Evolutionary conservation across 495 filamentous ascomycete genomes (phyloP).

Genomic region (Xylaria nigripes): DNA sequence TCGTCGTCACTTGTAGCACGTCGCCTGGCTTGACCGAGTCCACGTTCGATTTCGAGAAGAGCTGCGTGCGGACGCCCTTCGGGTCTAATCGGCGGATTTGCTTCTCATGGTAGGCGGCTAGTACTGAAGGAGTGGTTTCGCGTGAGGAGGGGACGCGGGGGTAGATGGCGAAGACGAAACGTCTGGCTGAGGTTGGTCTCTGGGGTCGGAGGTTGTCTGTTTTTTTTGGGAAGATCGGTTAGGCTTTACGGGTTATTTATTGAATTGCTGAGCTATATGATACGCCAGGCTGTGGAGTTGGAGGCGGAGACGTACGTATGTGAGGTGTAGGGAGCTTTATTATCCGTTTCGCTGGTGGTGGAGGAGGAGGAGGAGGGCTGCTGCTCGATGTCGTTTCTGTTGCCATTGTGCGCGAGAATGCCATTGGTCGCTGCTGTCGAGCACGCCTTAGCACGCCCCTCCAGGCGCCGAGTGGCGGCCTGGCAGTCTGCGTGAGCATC

Average conservation of each 20-base stretch:
- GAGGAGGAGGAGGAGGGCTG: constrained; percentile 13
- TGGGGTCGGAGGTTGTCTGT: constrained; percentile 20
- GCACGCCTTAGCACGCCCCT: constrained; percentile 47
- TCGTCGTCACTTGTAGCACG: constrained; percentile 78
- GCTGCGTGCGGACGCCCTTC: constrained; percentile 65
- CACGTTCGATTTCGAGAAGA: constrained; percentile 68
- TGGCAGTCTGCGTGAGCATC: constrained; percentile 52
- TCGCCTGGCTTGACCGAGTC: constrained; percentile 74
- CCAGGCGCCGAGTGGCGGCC: constrained; percentile 62
- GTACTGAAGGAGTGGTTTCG: constrained; percentile 8
- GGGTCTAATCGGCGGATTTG: constrained; percentile 75
- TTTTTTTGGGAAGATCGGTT: not conserved
- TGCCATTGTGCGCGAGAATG: constrained; percentile 28
- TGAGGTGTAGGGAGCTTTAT: constrained; percentile 5
- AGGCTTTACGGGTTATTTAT: not conserved
- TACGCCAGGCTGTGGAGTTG: not conserved
- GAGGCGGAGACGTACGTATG: constrained; percentile 1
- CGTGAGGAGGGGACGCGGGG: constrained; percentile 43
- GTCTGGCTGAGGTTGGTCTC: constrained; percentile 19
- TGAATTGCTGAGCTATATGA: too few relatives aligned
- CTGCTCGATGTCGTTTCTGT: constrained; percentile 22
- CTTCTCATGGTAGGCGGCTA: constrained; percentile 46
- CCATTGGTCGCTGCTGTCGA: constrained; percentile 32
- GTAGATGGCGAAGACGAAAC: constrained; percentile 40
- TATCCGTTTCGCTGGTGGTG: constrained; percentile 12